Conservation (phyloP, 2,329 filamentous ascomycete genomes). For the Penicillium concentricum region DNA sequence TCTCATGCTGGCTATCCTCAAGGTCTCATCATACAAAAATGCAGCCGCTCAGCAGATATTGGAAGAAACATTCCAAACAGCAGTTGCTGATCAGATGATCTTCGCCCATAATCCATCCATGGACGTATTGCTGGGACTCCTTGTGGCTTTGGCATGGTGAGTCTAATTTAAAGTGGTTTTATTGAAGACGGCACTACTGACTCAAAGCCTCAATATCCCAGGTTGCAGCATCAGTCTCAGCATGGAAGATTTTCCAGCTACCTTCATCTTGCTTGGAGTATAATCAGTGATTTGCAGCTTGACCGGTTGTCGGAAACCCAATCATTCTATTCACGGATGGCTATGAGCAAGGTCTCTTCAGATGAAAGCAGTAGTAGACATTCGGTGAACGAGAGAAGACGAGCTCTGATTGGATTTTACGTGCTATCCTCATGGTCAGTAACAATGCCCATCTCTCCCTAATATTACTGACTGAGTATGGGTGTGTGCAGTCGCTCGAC, state of each 20-base stretch:
- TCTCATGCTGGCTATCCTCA: slow-evolving; percentile 2
- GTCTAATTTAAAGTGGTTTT: not conserved
- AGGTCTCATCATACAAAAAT: not conserved
- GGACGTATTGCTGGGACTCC: not conserved
- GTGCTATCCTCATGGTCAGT: slow-evolving; percentile 2
- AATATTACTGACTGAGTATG: not conserved
- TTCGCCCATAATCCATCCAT: slow-evolving; percentile 1
- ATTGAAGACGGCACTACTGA: not conserved
- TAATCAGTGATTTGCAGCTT: not conserved
- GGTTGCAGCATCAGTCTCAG: not conserved
- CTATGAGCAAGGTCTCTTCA: not conserved
- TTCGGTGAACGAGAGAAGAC: not conserved
- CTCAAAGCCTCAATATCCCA: not conserved
- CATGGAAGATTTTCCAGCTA: not conserved
- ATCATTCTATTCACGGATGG: not conserved
- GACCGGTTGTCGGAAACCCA: not conserved
- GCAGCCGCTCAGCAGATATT: not conserved
- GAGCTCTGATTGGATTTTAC: slow-evolving; percentile 4
- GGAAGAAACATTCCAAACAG: not conserved
- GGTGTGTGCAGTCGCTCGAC: not conserved
- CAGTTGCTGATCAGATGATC: slow-evolving; percentile 1
- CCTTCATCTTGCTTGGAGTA: slow-evolving; percentile 1
- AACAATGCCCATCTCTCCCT: too few species aligned
- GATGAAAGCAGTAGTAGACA: not conserved
- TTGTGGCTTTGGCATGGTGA: slow-evolving; percentile 2